phyloP scores from a whole-genome alignment of 345 rosid genomes.

The Eucalyptus tenuipes region DNA sequence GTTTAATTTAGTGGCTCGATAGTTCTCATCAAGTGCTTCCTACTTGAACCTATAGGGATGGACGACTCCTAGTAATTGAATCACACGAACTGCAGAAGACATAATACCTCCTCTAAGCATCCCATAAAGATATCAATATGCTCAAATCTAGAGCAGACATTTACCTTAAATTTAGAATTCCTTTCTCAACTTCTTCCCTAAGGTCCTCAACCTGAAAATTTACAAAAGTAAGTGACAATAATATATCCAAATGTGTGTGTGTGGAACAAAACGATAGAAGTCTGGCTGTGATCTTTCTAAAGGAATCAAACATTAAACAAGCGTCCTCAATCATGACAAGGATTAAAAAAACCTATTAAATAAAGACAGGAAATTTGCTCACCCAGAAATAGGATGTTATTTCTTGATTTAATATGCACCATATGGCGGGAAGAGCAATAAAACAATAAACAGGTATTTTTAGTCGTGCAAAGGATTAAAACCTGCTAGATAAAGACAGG shows the following conservation, averaged over 20 bases:
- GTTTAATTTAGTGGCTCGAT: background rate
- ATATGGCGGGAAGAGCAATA: background rate
- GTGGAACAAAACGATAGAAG: background rate
- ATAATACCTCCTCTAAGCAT: background rate
- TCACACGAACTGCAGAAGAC: background rate
- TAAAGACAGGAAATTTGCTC: background rate
- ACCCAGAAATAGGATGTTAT: background rate
- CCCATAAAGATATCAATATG: background rate
- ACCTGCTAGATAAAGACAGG: background rate
- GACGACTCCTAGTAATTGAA: background rate
- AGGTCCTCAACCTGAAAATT: constrained; percentile 62
- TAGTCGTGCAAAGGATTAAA: background rate
- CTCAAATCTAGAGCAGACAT: background rate
- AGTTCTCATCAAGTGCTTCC: background rate
- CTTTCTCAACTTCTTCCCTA: constrained; percentile 52
- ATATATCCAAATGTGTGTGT: background rate
- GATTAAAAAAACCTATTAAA: background rate
- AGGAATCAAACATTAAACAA: background rate
- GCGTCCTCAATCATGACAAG: background rate
- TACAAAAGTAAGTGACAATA: background rate
- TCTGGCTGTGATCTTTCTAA: background rate
- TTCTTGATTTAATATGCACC: background rate
- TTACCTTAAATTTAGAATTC: constrained; percentile 67
- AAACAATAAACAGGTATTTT: background rate
- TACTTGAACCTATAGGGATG: background rate